Percentiles rank a stretch among this genome's conserved stretches.
Evolutionary conservation across 441 rosid species (phyloP).

Genomic region (Syzygium syzygioides): DNA sequence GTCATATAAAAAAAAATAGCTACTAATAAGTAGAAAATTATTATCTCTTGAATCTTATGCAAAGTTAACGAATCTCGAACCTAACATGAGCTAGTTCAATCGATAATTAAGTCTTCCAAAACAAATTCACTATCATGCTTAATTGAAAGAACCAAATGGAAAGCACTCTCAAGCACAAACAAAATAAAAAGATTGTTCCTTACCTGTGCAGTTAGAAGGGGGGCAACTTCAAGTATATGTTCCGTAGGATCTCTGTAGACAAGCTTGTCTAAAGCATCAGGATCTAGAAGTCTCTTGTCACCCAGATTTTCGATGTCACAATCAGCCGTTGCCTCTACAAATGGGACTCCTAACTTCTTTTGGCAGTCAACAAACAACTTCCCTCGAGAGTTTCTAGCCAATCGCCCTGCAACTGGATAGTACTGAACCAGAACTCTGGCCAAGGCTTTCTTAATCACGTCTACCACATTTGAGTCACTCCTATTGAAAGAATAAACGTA

Average conservation of each 20-base stretch:
- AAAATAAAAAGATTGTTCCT: neutral
- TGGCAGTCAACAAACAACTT: neutral
- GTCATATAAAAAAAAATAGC: neutral
- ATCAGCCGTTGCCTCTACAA: neutral
- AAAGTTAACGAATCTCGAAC: neutral
- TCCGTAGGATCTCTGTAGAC: neutral
- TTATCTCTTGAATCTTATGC: neutral
- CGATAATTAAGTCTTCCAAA: neutral
- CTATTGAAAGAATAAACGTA: neutral
- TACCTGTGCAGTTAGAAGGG: neutral
- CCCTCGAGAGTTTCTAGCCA: neutral
- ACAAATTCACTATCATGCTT: neutral
- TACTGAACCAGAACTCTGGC: neutral
- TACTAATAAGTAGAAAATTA: neutral
- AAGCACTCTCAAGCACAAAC: no score
- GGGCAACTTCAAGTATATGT: neutral
- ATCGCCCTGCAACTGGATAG: neutral
- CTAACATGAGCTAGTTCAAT: neutral
- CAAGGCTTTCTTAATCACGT: neutral
- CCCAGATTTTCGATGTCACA: neutral
- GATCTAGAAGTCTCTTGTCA: neutral
- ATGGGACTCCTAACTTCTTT: neutral
- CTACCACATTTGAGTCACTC: neutral
- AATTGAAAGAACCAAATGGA: neutral
- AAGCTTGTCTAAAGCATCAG: neutral